Conservation (phyloP, 2,329 filamentous ascomycete genomes). For the Metarhizium guizhouense region DNA sequence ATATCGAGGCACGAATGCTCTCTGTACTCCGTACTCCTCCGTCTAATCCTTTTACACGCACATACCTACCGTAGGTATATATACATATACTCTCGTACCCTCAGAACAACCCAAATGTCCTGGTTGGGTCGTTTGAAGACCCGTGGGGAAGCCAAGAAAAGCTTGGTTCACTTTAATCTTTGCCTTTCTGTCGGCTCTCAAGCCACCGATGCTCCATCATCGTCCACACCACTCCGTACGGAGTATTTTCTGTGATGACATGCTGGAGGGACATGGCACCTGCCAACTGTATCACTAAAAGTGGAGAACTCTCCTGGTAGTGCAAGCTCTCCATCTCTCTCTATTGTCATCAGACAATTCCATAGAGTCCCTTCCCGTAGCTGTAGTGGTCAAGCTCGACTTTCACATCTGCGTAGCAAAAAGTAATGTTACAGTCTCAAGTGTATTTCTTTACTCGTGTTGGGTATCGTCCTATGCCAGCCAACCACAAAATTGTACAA, state of each 20-base stretch:
- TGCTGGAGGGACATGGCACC: too few relatives aligned
- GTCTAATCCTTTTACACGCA: too few relatives aligned
- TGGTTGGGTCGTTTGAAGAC: conserved; percentile 1
- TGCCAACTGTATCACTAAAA: too few relatives aligned
- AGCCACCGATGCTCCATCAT: neutral
- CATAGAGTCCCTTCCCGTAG: too few relatives aligned
- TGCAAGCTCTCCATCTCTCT: too few relatives aligned
- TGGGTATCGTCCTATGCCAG: neutral
- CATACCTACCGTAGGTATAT: too few relatives aligned
- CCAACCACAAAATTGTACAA: neutral
- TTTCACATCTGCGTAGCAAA: too few relatives aligned
- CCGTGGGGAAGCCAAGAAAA: conserved; percentile 2
- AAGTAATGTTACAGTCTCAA: neutral
- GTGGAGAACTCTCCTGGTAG: too few relatives aligned
- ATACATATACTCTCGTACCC: neutral
- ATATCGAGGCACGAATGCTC: too few relatives aligned
- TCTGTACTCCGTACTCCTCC: too few relatives aligned
- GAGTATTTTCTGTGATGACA: neutral
- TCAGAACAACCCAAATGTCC: neutral
- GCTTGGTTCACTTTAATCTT: conserved; percentile 1
- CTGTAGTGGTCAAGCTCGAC: too few relatives aligned
- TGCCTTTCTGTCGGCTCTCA: neutral
- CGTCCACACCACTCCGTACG: neutral
- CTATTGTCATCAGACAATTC: too few relatives aligned
- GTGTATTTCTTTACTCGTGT: neutral